Evolutionary conservation across 2,329 filamentous ascomycete genomes (phyloP), one percentile per base, ranked within the genome.

Genomic region (Verticillium nubilum): DNA sequence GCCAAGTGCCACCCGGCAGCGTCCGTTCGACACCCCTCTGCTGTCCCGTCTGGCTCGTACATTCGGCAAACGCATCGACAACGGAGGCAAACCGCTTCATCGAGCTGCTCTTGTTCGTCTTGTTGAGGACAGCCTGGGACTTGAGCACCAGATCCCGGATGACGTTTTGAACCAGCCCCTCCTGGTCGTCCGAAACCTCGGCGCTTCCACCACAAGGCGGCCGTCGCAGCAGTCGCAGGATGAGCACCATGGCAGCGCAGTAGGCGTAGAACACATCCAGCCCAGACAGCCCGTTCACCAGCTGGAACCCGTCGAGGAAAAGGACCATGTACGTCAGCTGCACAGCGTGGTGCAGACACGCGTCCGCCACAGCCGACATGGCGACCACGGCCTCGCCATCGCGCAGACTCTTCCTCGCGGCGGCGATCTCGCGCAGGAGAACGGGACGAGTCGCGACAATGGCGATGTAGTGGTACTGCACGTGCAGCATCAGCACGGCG

Each of bases 221-320:
- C 19, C 61, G 52, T 54, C 60, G 61, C 23, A 66, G 58, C 52
- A 61, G 62, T 53, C 67, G 67, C n/a, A 68, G 61, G 33, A 64
- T 65, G 42, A 72, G 64, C 0, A 70, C 64, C 69, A 74, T 73
- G 1, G 67, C 67, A 1, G 70, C 68, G 52, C 68, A 73, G 59
- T 73, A 73, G 33, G 69, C 66, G 56, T 74, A 74, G 35, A 73
- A 74, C 2, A 73, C 65, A 29, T 75, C 73, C 0, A 73, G 63
- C 1, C 71, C 71, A 1, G 71, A 72, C 7, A 72, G 62, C 1
- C 73, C 72, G 54, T 73, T 71, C 6, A 75, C 56, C 0, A 72
- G 64, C 23, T 67, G 64, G 42, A 73, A 72, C 4, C 64, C 66
- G 35, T 72, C 67, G 0, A 75, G 67, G 1, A 75, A 64, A 15